Conservation (phyloP, 257 asterid species). For the Eustoma russellianum region DNA sequence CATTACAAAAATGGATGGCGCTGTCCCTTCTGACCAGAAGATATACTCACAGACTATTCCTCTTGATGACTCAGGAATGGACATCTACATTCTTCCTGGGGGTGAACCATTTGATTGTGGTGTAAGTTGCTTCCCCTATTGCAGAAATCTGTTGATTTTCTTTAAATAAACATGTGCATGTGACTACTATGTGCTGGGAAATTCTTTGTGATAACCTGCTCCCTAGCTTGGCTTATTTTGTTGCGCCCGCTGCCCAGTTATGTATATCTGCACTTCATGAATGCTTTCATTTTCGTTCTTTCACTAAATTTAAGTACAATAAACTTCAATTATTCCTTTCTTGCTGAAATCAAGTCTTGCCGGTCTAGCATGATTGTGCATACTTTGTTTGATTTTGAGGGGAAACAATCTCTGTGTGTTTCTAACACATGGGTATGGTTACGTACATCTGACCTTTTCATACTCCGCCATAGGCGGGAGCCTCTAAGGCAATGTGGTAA, state of each 20-base stretch:
- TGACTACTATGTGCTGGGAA: background rate
- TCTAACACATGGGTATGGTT: no score
- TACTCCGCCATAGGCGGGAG: no score
- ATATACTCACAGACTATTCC: slow-evolving; percentile 79
- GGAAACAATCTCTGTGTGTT: no score
- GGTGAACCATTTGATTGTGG: slow-evolving; percentile 27
- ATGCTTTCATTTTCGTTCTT: background rate
- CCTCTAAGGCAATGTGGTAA: no score
- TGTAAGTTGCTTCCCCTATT: slow-evolving; percentile 32
- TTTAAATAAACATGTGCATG: background rate
- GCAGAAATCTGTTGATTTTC: background rate
- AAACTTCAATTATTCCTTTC: background rate
- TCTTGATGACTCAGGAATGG: slow-evolving; percentile 25
- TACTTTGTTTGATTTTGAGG: background rate
- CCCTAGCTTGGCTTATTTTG: background rate
- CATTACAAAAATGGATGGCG: slow-evolving; percentile 67
- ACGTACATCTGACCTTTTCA: no score
- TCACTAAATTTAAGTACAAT: background rate
- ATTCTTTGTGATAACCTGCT: background rate
- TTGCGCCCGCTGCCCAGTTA: background rate
- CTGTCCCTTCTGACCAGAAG: slow-evolving; percentile 68
- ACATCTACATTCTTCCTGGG: slow-evolving; percentile 53
- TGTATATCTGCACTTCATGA: background rate
- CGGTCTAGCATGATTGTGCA: background rate
- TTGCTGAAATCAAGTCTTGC: background rate